These are phyloP conservation scores for Castanopsis chinensis DNA, from an alignment of 306 rosid genomes.

Conservation along the genomic window DNA sequence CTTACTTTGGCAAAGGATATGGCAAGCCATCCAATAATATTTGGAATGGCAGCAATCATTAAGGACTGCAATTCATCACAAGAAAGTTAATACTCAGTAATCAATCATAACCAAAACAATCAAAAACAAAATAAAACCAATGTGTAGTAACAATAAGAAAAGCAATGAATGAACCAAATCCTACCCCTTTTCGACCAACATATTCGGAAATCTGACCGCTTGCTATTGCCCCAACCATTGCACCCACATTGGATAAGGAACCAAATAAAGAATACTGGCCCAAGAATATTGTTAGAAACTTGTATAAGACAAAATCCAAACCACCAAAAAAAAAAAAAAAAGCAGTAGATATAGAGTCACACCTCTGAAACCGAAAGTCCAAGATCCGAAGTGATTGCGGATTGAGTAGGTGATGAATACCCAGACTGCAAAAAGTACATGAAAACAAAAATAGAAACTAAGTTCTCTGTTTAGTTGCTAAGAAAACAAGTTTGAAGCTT, in stretches of 20 bases:
- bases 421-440: slow-evolving; percentile 54
- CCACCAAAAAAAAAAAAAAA: not conserved
- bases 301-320: not conserved
- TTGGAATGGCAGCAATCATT: slow-evolving; percentile 91
- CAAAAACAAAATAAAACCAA: not conserved
- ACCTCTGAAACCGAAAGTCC: slow-evolving; percentile 84
- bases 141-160: not conserved
- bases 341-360: slow-evolving; percentile 11
- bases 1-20: slow-evolving; percentile 91
- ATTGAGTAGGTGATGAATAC: slow-evolving; percentile 89
- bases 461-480: not conserved
- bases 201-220: slow-evolving; percentile 96
- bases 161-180: not conserved
- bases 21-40: slow-evolving; percentile 83
- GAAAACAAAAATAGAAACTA: not conserved
- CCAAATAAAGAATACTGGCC: slow-evolving; percentile 82
- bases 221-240: slow-evolving; percentile 97
- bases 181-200: slow-evolving; percentile 96
- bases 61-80: slow-evolving; percentile 66
- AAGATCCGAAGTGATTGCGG: slow-evolving; percentile 83
- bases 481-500: not conserved
- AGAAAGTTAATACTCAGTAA: slow-evolving; percentile 11
- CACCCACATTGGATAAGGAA: slow-evolving; percentile 93
- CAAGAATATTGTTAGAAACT: slow-evolving; percentile 28
- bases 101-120: slow-evolving; percentile 14